These are phyloP conservation scores for Amanita rimosa DNA, from an alignment of 768 basidiomycete species.

Conservation along the genomic window DNA sequence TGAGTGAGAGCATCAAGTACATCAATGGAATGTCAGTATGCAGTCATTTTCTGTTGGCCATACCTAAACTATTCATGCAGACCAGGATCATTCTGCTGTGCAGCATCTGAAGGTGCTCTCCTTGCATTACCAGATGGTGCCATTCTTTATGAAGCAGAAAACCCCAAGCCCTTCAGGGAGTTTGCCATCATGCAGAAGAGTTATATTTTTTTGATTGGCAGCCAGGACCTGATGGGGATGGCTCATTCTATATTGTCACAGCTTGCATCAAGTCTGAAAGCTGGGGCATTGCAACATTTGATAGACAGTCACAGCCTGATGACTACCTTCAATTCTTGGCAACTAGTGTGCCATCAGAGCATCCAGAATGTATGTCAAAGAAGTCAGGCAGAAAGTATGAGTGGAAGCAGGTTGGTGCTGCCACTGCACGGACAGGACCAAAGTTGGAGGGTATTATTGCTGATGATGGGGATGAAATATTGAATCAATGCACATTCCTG, in stretches of 20 bases:
- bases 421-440: not conserved
- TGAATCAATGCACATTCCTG: constrained; percentile 7
- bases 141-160: constrained; percentile 1
- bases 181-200: constrained; percentile 10
- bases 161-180: not conserved
- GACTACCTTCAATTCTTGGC: not conserved
- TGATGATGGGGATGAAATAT: not conserved
- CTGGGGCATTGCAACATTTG: constrained; percentile 11
- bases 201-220: constrained; percentile 11
- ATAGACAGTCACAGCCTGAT: not conserved
- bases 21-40: not conserved
- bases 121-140: constrained; percentile 11
- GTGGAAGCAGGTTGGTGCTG: not conserved
- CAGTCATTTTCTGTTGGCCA: not conserved
- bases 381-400: too few species aligned
- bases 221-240: constrained; percentile 6
- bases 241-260: constrained; percentile 13
- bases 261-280: constrained; percentile 11
- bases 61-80: not conserved
- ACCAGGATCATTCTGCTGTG: not conserved
- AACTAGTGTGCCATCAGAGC: too few species aligned
- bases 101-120: constrained; percentile 8
- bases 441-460: not conserved
- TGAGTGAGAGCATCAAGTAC: not conserved
- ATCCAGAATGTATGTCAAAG: too few species aligned